Percentiles rank a stretch among this genome's conserved stretches.
phyloP scores from a whole-genome alignment of 495 filamentous ascomycete species.

The Penicillium flavigenum region DNA sequence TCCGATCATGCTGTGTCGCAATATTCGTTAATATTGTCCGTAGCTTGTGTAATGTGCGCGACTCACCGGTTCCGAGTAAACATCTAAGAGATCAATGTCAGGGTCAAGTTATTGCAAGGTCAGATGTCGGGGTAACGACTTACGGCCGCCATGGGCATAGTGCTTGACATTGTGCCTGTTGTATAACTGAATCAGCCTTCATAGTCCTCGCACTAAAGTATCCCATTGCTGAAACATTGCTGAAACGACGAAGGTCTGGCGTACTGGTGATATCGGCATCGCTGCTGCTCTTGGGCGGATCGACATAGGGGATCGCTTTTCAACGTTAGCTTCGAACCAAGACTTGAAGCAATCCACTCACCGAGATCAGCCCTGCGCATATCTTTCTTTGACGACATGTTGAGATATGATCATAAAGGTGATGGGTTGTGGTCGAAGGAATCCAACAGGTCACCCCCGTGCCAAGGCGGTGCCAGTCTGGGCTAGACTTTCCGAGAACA shows the following conservation, averaged over 20 bases:
- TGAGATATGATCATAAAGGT: constrained; percentile 4
- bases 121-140: constrained; percentile 26
- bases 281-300: constrained; percentile 54
- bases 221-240: constrained; percentile 1
- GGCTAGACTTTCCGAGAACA: constrained; percentile 15
- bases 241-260: constrained; percentile 4
- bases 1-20: constrained; percentile 61
- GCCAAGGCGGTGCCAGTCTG: constrained; percentile 15
- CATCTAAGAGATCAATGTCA: constrained; percentile 54
- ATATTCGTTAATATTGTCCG: constrained; percentile 13
- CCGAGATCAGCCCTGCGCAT: constrained; percentile 83
- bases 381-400: constrained; percentile 74
- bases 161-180: constrained; percentile 72
- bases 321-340: constrained; percentile 14
- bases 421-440: constrained; percentile 13
- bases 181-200: constrained; percentile 10
- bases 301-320: constrained; percentile 62
- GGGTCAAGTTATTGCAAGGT: constrained; percentile 8
- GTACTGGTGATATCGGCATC: constrained; percentile 57
- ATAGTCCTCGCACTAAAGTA: not conserved
- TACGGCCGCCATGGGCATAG: constrained; percentile 87
- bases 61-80: constrained; percentile 84
- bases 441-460: constrained; percentile 13
- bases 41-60: not conserved
- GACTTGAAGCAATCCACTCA: constrained; percentile 42